phyloP scores from a whole-genome alignment of 768 basidiomycete genomes.

The Cyclocybe aegerita region DNA sequence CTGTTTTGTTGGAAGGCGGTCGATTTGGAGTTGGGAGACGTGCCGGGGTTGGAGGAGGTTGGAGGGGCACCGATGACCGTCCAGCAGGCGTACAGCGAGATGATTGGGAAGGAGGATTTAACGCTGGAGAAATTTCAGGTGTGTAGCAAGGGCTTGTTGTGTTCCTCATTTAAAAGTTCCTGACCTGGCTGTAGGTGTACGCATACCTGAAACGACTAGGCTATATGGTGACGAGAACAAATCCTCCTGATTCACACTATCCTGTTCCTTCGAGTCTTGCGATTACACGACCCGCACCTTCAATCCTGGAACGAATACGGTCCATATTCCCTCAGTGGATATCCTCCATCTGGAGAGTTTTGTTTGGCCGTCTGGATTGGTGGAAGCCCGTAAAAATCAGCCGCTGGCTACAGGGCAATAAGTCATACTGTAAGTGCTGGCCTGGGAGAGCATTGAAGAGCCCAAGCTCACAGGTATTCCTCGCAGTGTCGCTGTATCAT shows the following conservation, averaged over 20 bases:
- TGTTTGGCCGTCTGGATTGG: conserved; percentile 49
- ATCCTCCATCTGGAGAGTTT: conserved; percentile 27
- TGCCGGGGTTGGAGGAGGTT: conserved; percentile 35
- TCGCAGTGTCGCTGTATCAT: conserved; percentile 63
- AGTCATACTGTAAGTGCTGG: conserved; percentile 48
- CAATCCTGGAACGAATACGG: conserved; percentile 34
- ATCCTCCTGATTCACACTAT: conserved; percentile 57
- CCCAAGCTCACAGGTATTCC: background rate
- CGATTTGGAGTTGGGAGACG: conserved; percentile 27
- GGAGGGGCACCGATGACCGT: conserved; percentile 82
- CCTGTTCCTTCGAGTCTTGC: conserved; percentile 37
- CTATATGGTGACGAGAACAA: conserved; percentile 81
- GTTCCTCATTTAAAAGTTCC: background rate
- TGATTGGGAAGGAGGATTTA: conserved; percentile 78
- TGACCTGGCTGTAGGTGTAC: conserved; percentile 64
- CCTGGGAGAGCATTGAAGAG: background rate
- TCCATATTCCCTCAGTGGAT: conserved; percentile 32
- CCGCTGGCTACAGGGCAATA: conserved; percentile 46
- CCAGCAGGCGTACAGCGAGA: conserved; percentile 84
- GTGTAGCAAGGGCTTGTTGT: conserved; percentile 7
- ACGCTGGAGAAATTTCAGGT: conserved; percentile 91
- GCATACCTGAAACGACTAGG: conserved; percentile 91
- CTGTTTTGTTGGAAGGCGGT: conserved; percentile 78
- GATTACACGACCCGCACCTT: conserved; percentile 14
- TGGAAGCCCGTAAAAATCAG: conserved; percentile 61